A percentile compares a stretch with the other conserved stretches of the same genome.
Evolutionary conservation across 2,329 filamentous ascomycete species (phyloP).

Genomic region (Trichoderma sp.): DNA sequence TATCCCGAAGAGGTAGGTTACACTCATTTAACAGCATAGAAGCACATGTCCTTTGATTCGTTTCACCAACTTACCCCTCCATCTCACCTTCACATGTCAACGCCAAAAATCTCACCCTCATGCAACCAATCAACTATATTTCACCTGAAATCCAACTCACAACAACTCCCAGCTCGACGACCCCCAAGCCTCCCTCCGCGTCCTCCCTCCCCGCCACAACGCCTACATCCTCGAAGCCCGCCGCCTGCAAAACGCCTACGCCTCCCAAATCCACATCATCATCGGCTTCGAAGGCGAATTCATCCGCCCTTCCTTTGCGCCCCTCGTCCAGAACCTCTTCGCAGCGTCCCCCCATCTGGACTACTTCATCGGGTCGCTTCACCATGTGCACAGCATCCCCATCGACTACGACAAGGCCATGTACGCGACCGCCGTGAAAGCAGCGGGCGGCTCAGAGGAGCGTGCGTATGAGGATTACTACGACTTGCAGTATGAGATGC

Average conservation of each 20-base stretch:
- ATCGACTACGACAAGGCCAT: constrained; percentile 79
- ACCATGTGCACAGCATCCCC: constrained; percentile 83
- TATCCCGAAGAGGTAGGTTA: constrained; percentile 82
- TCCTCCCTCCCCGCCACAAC: constrained; percentile 59
- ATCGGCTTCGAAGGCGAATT: constrained; percentile 94
- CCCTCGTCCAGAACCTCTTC: constrained; percentile 65
- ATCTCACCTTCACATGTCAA: constrained; percentile 9
- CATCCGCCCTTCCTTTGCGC: constrained; percentile 68
- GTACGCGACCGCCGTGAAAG: constrained; percentile 57
- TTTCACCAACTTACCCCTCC: constrained; percentile 18
- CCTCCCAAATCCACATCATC: constrained; percentile 70
- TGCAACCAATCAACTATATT: not conserved
- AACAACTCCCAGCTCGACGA: constrained; percentile 39
- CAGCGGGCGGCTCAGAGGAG: constrained; percentile 60
- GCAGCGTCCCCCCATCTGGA: constrained; percentile 69
- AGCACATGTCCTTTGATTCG: not conserved
- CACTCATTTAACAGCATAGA: not conserved
- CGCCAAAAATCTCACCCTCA: not conserved
- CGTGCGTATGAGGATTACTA: constrained; percentile 82
- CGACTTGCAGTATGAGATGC: constrained; percentile 82
- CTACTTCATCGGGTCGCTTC: constrained; percentile 90
- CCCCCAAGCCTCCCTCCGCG: constrained; percentile 50
- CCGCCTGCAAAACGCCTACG: constrained; percentile 71
- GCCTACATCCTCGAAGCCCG: constrained; percentile 76
- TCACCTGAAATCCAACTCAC: not conserved